Conservation (phyloP, 1,139 yeast species). For the Groenewaldozyma auringiensis region DNA sequence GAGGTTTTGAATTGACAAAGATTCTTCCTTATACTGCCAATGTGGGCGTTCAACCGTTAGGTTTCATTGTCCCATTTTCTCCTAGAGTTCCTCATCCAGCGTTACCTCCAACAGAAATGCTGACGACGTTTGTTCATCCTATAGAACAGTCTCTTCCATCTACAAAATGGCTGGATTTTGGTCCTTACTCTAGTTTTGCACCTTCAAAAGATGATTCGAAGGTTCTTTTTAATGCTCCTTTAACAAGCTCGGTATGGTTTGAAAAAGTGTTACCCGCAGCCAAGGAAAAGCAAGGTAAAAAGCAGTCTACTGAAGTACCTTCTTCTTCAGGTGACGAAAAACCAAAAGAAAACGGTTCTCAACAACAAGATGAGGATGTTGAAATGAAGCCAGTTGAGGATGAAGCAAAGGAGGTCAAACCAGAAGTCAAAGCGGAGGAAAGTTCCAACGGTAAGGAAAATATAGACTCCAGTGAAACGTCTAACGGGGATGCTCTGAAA, state of each 20-base stretch:
- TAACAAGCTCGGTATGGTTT: conserved; percentile 69
- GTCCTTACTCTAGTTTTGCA: conserved; percentile 63
- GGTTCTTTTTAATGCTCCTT: conserved; percentile 54
- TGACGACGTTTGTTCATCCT: conserved; percentile 73
- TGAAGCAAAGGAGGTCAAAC: conserved; percentile 21
- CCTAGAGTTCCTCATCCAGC: conserved; percentile 55
- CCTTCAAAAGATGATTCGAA: conserved; percentile 69
- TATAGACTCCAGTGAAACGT: not conserved
- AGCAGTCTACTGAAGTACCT: conserved; percentile 13
- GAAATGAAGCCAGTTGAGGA: conserved; percentile 13
- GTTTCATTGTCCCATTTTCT: conserved; percentile 44
- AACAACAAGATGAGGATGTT: conserved; percentile 11
- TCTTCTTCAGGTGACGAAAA: conserved; percentile 11
- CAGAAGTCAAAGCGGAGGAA: conserved; percentile 17
- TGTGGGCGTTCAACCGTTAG: conserved; percentile 37
- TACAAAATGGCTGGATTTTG: conserved; percentile 72
- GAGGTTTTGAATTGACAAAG: conserved; percentile 50
- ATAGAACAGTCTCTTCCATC: conserved; percentile 78
- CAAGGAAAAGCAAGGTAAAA: conserved; percentile 11
- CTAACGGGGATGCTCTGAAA: conserved; percentile 6
- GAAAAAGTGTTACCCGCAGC: conserved; percentile 53
- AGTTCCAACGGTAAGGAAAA: conserved; percentile 7
- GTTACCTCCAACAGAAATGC: conserved; percentile 55
- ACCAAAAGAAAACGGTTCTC: conserved; percentile 20
- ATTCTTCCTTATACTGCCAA: conserved; percentile 37